Percentiles rank a stretch among this genome's conserved stretches.
Evolutionary conservation across 1,139 yeast genomes (phyloP).

Genomic region (Protomyces macrosporus): DNA sequence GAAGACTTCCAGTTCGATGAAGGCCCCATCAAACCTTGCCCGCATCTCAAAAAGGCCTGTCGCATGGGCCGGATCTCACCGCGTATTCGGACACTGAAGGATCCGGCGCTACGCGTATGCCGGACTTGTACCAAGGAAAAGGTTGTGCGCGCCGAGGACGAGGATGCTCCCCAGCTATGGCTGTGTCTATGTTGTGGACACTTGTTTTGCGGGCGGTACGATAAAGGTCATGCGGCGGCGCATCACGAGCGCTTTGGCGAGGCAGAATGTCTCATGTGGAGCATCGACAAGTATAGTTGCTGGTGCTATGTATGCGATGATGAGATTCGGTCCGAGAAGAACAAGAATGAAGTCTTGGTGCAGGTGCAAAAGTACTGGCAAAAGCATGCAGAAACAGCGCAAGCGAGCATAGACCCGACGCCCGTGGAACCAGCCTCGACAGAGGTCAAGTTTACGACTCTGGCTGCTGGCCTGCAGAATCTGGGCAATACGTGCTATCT

Average conservation of each 20-base stretch:
- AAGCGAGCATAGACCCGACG: background rate
- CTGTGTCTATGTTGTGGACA: slow-evolving; percentile 23
- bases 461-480: slow-evolving; percentile 29
- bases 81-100: slow-evolving; percentile 11
- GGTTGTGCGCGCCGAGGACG: background rate
- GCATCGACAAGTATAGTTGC: slow-evolving; percentile 14
- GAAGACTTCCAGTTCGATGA: background rate
- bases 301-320: slow-evolving; percentile 26
- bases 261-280: slow-evolving; percentile 21
- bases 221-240: slow-evolving; percentile 16
- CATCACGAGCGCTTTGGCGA: slow-evolving; percentile 15
- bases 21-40: background rate
- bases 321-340: slow-evolving; percentile 1
- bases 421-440: background rate
- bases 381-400: slow-evolving; percentile 14
- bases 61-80: slow-evolving; percentile 13
- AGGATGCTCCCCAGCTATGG: slow-evolving; percentile 22
- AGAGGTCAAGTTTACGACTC: slow-evolving; percentile 1
- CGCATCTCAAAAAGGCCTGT: slow-evolving; percentile 21
- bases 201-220: slow-evolving; percentile 25
- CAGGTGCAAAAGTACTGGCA: slow-evolving; percentile 24
- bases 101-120: slow-evolving; percentile 1
- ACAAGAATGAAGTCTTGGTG: slow-evolving; percentile 12
- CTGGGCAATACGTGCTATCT: slow-evolving; percentile 31
- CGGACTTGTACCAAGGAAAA: slow-evolving; percentile 15